Conservation (phyloP, 495 filamentous ascomycete genomes). For the Lasiosphaeria hispida region DNA sequence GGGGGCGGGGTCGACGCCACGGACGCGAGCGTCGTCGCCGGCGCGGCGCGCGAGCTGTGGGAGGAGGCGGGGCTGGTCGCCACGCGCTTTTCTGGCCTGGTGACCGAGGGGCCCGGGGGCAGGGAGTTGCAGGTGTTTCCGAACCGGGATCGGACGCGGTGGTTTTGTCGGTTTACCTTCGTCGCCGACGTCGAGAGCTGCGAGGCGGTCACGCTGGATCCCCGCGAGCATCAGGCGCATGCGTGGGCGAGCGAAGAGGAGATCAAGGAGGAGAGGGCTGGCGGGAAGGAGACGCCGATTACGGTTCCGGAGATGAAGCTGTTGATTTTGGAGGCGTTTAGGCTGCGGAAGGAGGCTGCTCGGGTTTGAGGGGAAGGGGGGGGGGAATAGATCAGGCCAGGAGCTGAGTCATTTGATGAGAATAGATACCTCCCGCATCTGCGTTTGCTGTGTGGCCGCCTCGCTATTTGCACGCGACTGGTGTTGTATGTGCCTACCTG, state of each 20-base stretch:
- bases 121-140: constrained; percentile 16
- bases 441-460: no score
- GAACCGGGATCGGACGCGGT: constrained; percentile 14
- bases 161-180: constrained; percentile 35
- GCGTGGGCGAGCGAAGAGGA: constrained; percentile 28
- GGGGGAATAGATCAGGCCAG: no score
- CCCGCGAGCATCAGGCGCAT: constrained; percentile 27
- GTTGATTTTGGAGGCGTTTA: constrained; percentile 23
- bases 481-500: no score
- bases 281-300: constrained; percentile 27
- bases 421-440: no score
- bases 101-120: constrained; percentile 10
- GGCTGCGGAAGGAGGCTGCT: constrained; percentile 18
- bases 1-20: constrained; percentile 40
- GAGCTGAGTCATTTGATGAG: no score
- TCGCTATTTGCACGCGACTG: no score
- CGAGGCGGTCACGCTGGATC: constrained; percentile 16
- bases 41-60: constrained; percentile 38
- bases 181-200: constrained; percentile 20
- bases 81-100: constrained; percentile 24
- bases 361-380: no score
- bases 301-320: constrained; percentile 26
- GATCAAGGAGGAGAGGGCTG: constrained; percentile 24
- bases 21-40: constrained; percentile 42
- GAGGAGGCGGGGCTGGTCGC: constrained; percentile 42